Percentiles rank a stretch among this genome's conserved stretches.
Evolutionary conservation across 2,329 filamentous ascomycete genomes (phyloP).

Genomic region (Atkinsonella texensis): DNA sequence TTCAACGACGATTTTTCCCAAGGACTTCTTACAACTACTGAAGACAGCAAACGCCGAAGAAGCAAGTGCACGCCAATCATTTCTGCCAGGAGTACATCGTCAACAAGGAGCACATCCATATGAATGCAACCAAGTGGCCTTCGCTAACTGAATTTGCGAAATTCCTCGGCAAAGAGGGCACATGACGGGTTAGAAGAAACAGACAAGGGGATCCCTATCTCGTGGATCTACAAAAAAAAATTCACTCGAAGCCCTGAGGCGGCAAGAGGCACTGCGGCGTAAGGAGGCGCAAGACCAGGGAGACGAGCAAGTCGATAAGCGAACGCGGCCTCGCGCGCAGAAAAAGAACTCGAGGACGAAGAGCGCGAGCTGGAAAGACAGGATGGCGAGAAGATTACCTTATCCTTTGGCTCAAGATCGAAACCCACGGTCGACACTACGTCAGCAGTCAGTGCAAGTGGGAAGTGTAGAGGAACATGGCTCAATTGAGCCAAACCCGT

Average conservation of each 20-base stretch:
- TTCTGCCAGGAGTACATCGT: slow-evolving; percentile 94
- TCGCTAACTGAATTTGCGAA: slow-evolving; percentile 86
- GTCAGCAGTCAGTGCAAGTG: background rate
- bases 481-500: slow-evolving; percentile 19
- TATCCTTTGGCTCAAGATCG: slow-evolving; percentile 49
- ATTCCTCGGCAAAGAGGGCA: slow-evolving; percentile 69
- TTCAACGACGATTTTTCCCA: slow-evolving; percentile 76
- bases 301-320: slow-evolving; percentile 81
- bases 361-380: slow-evolving; percentile 42
- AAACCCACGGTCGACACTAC: slow-evolving; percentile 8
- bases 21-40: slow-evolving; percentile 66
- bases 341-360: slow-evolving; percentile 28
- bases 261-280: slow-evolving; percentile 68
- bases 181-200: slow-evolving; percentile 89
- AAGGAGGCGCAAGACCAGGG: slow-evolving; percentile 83
- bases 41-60: slow-evolving; percentile 78
- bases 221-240: slow-evolving; percentile 94
- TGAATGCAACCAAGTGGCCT: slow-evolving; percentile 87
- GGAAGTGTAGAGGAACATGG: slow-evolving; percentile 8
- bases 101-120: slow-evolving; percentile 69
- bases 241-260: slow-evolving; percentile 68
- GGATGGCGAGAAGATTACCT: slow-evolving; percentile 64
- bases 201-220: slow-evolving; percentile 70
- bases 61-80: slow-evolving; percentile 75
- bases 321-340: too few species aligned